A percentile compares a stretch with the other conserved stretches of the same genome.
Conservation (phyloP, 495 filamentous ascomycete species). For the Penicillium manginii region DNA sequence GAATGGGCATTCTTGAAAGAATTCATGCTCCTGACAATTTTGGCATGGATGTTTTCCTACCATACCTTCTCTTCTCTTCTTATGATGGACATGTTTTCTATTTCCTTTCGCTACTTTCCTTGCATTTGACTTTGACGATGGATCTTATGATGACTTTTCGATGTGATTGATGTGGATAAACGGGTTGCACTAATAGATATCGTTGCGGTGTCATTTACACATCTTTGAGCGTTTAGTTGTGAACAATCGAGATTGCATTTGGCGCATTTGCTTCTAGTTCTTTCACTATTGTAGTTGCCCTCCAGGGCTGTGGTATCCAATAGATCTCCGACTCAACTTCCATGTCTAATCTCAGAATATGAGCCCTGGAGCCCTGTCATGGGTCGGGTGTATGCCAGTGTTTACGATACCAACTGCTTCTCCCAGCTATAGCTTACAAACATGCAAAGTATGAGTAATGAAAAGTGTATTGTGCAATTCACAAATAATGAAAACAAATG, state of each 20-base stretch:
- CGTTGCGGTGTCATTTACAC: conserved; percentile 1
- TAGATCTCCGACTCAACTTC: too few relatives aligned
- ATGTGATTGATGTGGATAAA: conserved; percentile 3
- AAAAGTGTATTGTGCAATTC: conserved; percentile 31
- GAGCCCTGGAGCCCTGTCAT: too few relatives aligned
- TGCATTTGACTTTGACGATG: conserved; percentile 5
- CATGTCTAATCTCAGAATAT: too few relatives aligned
- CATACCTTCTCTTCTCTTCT: not conserved
- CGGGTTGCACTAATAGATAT: conserved; percentile 1
- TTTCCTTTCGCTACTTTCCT: not conserved
- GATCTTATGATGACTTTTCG: not conserved
- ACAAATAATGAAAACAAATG: conserved; percentile 37
- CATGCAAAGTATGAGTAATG: not conserved
- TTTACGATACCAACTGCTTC: too few relatives aligned
- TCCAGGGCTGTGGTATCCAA: too few relatives aligned
- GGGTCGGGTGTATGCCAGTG: too few relatives aligned
- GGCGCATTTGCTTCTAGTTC: not conserved
- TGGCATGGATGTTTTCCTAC: not conserved
- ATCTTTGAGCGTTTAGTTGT: conserved; percentile 3
- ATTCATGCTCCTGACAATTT: not conserved
- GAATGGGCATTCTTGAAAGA: conserved; percentile 31
- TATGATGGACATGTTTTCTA: not conserved
- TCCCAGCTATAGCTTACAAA: not conserved
- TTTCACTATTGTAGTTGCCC: too few relatives aligned
- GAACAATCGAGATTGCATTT: conserved; percentile 8